Percentiles rank a stretch among this genome's conserved stretches.
Evolutionary conservation across 2,329 filamentous ascomycete species (phyloP).

Genomic region (Blastomyces parvus): DNA sequence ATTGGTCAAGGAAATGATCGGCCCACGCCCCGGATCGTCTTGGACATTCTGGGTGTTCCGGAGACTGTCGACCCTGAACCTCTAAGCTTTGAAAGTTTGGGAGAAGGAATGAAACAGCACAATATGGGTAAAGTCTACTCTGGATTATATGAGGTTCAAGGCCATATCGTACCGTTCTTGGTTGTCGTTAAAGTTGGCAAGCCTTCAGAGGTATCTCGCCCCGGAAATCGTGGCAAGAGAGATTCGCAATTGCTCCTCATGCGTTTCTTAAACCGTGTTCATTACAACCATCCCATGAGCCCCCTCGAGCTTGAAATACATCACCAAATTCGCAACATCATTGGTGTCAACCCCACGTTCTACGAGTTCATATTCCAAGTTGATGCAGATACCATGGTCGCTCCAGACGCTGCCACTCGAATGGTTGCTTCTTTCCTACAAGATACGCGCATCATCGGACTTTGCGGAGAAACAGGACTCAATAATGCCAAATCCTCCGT

Average conservation of each 20-base stretch:
- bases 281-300: constrained; percentile 95
- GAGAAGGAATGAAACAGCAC: constrained; percentile 93
- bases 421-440: constrained; percentile 86
- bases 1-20: constrained; percentile 97
- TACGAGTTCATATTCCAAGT: constrained; percentile 97
- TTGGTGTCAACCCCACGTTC: constrained; percentile 95
- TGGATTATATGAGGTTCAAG: constrained; percentile 92
- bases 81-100: constrained; percentile 90
- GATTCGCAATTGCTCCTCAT: constrained; percentile 98
- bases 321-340: constrained; percentile 97
- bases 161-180: constrained; percentile 94
- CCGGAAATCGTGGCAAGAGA: constrained; percentile 97
- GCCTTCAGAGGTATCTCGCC: constrained; percentile 61
- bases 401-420: constrained; percentile 77
- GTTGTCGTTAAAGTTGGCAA: constrained; percentile 94
- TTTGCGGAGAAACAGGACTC: constrained; percentile 89
- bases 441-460: constrained; percentile 84
- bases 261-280: constrained; percentile 97
- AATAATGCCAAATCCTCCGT: constrained; percentile 89
- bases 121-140: constrained; percentile 99
- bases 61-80: constrained; percentile 92
- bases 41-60: constrained; percentile 92
- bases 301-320: constrained; percentile 96
- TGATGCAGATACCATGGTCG: constrained; percentile 93
- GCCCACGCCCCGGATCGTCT: constrained; percentile 86